phyloP scores from a whole-genome alignment of 306 rosid genomes.

The Trichosanthes truncata region DNA sequence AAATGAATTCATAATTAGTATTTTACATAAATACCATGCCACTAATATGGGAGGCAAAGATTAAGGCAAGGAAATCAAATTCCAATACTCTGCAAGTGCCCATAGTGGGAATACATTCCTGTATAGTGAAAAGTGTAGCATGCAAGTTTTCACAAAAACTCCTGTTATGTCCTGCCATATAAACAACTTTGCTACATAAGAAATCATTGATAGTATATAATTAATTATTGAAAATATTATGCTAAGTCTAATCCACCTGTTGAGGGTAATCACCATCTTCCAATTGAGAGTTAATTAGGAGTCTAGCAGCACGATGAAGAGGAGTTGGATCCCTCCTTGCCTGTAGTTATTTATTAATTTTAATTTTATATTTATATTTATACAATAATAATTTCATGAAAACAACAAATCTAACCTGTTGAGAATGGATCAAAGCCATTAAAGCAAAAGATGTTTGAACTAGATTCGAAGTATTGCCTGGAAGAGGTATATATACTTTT shows the following conservation, averaged over 20 bases:
- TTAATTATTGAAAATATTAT: not conserved
- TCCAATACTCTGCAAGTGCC: not conserved
- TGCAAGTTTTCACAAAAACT: constrained; percentile 28
- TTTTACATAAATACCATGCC: too few species aligned
- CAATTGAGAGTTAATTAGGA: not conserved
- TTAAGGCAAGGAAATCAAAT: not conserved
- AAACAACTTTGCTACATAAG: not conserved
- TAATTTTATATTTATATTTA: too few species aligned
- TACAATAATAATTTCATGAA: too few species aligned
- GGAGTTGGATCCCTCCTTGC: not conserved
- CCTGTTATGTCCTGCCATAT: constrained; percentile 26
- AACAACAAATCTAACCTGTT: not conserved
- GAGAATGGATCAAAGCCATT: not conserved
- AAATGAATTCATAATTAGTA: too few species aligned
- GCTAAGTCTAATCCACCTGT: not conserved
- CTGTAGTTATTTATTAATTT: not conserved
- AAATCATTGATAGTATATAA: not conserved
- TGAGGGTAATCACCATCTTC: not conserved
- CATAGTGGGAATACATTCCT: not conserved
- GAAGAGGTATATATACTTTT: not conserved
- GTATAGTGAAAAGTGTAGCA: constrained; percentile 1
- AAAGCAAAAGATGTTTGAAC: not conserved
- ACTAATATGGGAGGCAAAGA: too few species aligned
- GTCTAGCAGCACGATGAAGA: not conserved
- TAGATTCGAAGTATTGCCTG: not conserved